A percentile compares a stretch with the other conserved stretches of the same genome.
These are phyloP conservation scores for Hyaloscypha hepaticicola DNA, from an alignment of 495 filamentous ascomycete species.

Conservation along the genomic window DNA sequence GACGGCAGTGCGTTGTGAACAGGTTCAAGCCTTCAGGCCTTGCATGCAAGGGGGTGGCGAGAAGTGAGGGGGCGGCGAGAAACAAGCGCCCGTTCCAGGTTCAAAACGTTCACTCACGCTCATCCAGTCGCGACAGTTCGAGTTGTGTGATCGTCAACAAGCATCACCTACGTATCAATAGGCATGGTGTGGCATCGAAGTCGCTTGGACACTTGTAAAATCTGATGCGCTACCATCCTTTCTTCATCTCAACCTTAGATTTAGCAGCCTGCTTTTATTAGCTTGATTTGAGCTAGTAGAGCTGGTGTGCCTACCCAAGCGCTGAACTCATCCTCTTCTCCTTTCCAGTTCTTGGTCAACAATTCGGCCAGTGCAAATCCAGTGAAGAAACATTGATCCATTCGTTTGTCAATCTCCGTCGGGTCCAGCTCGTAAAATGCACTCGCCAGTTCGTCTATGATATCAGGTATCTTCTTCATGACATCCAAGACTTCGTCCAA, in stretches of 20 bases:
- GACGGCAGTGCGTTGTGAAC: neutral
- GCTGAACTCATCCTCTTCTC: slow-evolving; percentile 33
- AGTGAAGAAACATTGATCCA: slow-evolving; percentile 31
- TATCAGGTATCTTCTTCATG: slow-evolving; percentile 43
- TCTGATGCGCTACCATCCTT: slow-evolving; percentile 12
- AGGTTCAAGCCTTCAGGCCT: neutral
- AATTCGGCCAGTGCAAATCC: slow-evolving; percentile 25
- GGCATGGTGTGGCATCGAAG: too few species aligned
- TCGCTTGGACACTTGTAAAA: neutral
- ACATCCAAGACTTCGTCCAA: slow-evolving; percentile 41
- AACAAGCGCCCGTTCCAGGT: neutral
- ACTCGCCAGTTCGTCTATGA: slow-evolving; percentile 46
- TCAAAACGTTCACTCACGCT: neutral
- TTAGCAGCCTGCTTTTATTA: slow-evolving; percentile 23
- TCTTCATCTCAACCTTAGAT: slow-evolving; percentile 29
- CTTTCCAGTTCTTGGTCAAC: slow-evolving; percentile 30
- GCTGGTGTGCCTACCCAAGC: slow-evolving; percentile 29
- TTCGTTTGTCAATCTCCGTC: slow-evolving; percentile 28
- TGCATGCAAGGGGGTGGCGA: neutral
- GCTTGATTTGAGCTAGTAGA: neutral
- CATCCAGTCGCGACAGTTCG: neutral
- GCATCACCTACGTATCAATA: neutral
- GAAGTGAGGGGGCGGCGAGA: neutral
- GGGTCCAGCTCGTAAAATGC: slow-evolving; percentile 43
- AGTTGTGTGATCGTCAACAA: slow-evolving; percentile 1